These are phyloP conservation scores for Meira miltonrushii DNA, from an alignment of 1,284 basidiomycete genomes.

Conservation along the genomic window DNA sequence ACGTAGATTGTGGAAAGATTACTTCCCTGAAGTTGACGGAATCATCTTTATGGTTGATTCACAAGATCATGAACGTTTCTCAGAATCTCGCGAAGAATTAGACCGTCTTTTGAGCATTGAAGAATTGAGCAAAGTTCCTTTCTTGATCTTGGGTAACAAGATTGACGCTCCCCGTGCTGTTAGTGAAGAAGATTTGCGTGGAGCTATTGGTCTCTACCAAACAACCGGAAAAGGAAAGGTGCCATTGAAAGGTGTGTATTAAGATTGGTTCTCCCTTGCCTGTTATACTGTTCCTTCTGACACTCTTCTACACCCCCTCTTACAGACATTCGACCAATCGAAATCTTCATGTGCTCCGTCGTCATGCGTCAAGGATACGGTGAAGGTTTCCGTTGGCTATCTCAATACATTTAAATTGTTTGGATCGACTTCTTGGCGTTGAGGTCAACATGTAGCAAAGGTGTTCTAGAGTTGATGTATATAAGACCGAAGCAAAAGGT, in stretches of 20 bases:
- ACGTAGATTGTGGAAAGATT: slow-evolving; percentile 97
- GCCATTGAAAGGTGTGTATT: slow-evolving; percentile 16
- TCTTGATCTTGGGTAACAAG: slow-evolving; percentile 99
- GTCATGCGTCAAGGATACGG: slow-evolving; percentile 98
- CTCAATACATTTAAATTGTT: slow-evolving; percentile 70
- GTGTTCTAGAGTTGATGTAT: no score
- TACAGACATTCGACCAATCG: slow-evolving; percentile 93
- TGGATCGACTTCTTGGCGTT: neutral
- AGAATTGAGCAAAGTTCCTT: slow-evolving; percentile 75
- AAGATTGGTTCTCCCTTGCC: neutral
- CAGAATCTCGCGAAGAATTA: slow-evolving; percentile 92
- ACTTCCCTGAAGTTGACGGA: slow-evolving; percentile 99
- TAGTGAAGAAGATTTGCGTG: slow-evolving; percentile 93
- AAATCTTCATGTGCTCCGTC: slow-evolving; percentile 99
- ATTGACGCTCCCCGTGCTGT: slow-evolving; percentile 98
- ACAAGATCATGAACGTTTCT: slow-evolving; percentile 91
- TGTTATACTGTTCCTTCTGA: neutral
- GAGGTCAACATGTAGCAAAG: no score
- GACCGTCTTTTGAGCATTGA: slow-evolving; percentile 92
- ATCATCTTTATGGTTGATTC: slow-evolving; percentile 98
- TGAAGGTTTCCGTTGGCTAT: slow-evolving; percentile 98
- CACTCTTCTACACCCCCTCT: slow-evolving; percentile 59
- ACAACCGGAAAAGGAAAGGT: slow-evolving; percentile 76
- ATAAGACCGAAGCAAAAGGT: no score
- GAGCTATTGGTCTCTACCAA: slow-evolving; percentile 91